Conservation (phyloP, 73 alveolate genomes). For the Paramecium biaurelia region DNA sequence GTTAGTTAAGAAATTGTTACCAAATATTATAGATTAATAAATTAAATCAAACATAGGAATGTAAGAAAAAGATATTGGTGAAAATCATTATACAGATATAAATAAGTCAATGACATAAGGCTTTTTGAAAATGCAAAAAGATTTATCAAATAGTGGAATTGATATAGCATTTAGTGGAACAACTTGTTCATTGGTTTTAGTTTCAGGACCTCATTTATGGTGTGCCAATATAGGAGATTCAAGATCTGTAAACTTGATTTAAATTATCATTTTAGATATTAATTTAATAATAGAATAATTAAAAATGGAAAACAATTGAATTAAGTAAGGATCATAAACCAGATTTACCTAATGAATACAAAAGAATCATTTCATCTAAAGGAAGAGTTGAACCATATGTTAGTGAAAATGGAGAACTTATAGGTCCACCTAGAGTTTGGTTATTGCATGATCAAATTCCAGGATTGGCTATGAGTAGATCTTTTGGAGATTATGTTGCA, state of each 20-base stretch:
- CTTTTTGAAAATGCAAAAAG: constrained; percentile 16
- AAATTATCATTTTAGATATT: not conserved
- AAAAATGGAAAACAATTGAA: constrained; percentile 59
- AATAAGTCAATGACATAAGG: not conserved
- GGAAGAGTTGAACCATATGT: constrained; percentile 88
- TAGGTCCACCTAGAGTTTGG: constrained; percentile 97
- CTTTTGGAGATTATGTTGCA: constrained; percentile 92
- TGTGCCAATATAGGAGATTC: constrained; percentile 79
- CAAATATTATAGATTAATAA: constrained; percentile 16
- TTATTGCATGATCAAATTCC: constrained; percentile 88
- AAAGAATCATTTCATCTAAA: constrained; percentile 74
- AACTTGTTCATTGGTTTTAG: constrained; percentile 63
- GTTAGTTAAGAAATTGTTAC: constrained; percentile 68
- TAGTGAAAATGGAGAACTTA: constrained; percentile 65
- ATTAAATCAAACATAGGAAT: not conserved
- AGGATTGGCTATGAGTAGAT: constrained; percentile 97
- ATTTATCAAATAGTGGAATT: constrained; percentile 60
- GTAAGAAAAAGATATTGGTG: not conserved
- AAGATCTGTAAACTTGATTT: constrained; percentile 49
- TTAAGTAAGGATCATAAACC: constrained; percentile 92
- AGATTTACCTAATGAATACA: constrained; percentile 76
- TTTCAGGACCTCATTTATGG: constrained; percentile 59
- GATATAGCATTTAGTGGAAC: constrained; percentile 70
- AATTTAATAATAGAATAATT: not conserved
- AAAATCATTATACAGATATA: not conserved